Percentiles rank a stretch among this genome's conserved stretches.
Conservation (phyloP, 225 moss, liverwort and hornwort genomes). For the Bryum argenteum region DNA sequence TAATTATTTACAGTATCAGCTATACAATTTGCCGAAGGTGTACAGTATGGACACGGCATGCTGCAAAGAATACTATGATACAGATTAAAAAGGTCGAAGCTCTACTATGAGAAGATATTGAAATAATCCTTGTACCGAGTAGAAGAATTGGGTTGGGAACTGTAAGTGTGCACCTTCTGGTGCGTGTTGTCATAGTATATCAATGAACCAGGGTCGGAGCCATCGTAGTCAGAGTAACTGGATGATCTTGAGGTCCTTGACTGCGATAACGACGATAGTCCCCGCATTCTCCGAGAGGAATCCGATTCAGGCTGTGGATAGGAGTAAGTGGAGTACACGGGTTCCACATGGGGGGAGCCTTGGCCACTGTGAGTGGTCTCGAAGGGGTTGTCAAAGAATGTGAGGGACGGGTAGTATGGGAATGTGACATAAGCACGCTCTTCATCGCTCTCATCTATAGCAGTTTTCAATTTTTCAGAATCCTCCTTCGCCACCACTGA, state of each 20-base stretch:
- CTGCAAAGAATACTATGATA: slow-evolving; percentile 28
- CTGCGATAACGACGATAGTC: slow-evolving; percentile 32
- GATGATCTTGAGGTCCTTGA: slow-evolving; percentile 27
- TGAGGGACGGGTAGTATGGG: slow-evolving; percentile 46
- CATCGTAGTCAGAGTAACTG: slow-evolving; percentile 25
- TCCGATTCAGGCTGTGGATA: slow-evolving; percentile 40
- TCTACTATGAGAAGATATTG: slow-evolving; percentile 39
- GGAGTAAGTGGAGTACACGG: slow-evolving; percentile 38
- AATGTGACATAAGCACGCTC: slow-evolving; percentile 52
- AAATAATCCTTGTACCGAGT: slow-evolving; percentile 45
- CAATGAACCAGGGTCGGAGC: slow-evolving; percentile 19
- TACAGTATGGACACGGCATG: not conserved
- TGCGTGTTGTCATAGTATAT: slow-evolving; percentile 32
- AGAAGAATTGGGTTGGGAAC: slow-evolving; percentile 20
- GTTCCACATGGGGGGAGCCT: slow-evolving; percentile 25
- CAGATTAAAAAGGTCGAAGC: slow-evolving; percentile 10
- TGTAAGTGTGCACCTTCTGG: slow-evolving; percentile 28
- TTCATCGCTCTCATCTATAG: slow-evolving; percentile 30
- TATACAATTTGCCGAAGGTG: slow-evolving; percentile 9
- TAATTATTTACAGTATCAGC: slow-evolving; percentile 27
- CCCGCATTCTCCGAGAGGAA: slow-evolving; percentile 28
- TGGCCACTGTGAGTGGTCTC: slow-evolving; percentile 32
- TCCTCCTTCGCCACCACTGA: not conserved
- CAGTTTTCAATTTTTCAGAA: not conserved
- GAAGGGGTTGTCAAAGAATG: slow-evolving; percentile 52